Evolutionary conservation across 768 basidiomycete genomes (phyloP), one percentile per base, ranked within the genome.

Genomic region (Hemileccinum rubropunctum): DNA sequence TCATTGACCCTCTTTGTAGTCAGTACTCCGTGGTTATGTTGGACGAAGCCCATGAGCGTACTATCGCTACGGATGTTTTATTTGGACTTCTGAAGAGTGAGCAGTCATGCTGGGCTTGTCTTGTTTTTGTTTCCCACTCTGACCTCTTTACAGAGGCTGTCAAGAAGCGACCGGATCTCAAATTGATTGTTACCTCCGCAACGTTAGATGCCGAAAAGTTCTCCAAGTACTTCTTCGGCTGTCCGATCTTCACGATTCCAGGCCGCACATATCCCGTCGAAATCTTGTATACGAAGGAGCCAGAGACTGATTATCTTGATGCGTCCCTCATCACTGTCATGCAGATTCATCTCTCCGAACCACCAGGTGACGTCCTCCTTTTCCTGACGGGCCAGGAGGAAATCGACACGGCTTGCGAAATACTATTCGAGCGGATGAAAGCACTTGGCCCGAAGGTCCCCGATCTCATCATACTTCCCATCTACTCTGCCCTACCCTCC

Each of bases 171-270:
- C 86, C 95, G 6, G 95, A 98, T 66, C 82, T 99, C 57, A 98
- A 98, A 66, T 78, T 99, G 50, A 98, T 99, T 57, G 95, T 98
- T 51, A 98, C 97, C 0, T 98, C 97, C 0, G 97, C 97, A 1
- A 99, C 97, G 1, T 77, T 99, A n/a, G 95, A 99, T 56, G 95
- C 97, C 48, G 95, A 98, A 71, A 98, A 98, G 75, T 99, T 99
- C 71, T 95, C 95, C 20, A 94, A 94, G 63, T 99, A 99, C 77
- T 99, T 99, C 77, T 97, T 87, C 67, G 92, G 90, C 6, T 98
- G 95, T 69, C 95, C 97, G 26, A 98, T 99, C 70, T 98, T 98
- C 78, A 97, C 95, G 33, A 98, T 99, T 57, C 97, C 97, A n/a
- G 97, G 97, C 59, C 86, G 95, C 62, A 94, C 94, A n/a, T 98